These are phyloP conservation scores for Gracilaria caudata DNA, from an alignment of 23 red algal species.

Conservation along the genomic window DNA sequence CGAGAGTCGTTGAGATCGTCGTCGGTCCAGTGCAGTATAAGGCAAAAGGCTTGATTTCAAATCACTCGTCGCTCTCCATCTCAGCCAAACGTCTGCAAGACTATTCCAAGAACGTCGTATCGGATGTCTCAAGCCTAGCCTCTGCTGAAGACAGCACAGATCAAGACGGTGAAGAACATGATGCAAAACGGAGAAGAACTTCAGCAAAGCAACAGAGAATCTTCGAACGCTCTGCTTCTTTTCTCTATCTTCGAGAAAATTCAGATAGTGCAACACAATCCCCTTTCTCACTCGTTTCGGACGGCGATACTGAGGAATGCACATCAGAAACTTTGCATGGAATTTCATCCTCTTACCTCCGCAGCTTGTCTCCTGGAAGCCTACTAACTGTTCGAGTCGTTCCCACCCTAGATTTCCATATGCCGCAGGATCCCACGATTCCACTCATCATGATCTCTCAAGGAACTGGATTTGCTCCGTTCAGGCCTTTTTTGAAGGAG, in stretches of 20 bases:
- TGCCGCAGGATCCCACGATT: background rate
- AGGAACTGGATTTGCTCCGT: conserved; percentile 34
- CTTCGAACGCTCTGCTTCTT: too few species aligned
- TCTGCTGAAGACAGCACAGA: background rate
- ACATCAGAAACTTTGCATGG: background rate
- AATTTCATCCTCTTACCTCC: conserved; percentile 20
- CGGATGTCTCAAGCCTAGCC: background rate
- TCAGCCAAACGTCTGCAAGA: background rate
- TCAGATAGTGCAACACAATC: background rate
- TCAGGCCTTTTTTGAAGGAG: conserved; percentile 21
- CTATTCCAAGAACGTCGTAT: background rate
- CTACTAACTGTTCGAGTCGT: background rate
- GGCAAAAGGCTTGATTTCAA: background rate
- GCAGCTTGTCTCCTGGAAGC: background rate
- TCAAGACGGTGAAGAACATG: background rate
- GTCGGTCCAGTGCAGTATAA: background rate
- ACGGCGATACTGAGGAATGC: background rate
- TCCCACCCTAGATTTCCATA: conserved; percentile 13
- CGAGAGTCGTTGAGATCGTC: background rate
- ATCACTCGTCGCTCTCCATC: background rate
- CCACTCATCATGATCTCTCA: conserved; percentile 41
- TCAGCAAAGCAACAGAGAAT: too few species aligned
- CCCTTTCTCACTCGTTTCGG: background rate
- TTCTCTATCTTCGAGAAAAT: background rate
- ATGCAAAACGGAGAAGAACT: background rate